Evolutionary conservation across 768 basidiomycete genomes (phyloP), one percentile per base, ranked within the genome.

Genomic region (Suillus subluteus): DNA sequence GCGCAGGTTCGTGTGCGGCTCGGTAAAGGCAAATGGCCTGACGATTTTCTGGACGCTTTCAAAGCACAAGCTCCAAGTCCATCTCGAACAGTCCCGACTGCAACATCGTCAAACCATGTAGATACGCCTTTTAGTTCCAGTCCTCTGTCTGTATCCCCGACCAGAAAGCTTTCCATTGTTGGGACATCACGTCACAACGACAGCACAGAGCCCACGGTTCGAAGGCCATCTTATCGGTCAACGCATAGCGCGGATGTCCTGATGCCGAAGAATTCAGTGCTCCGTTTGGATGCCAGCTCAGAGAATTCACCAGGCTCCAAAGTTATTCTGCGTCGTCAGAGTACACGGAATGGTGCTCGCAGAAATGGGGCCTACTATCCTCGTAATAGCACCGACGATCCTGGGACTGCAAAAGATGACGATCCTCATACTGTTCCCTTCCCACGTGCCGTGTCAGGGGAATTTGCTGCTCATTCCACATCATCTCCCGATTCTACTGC

Each of bases 21-120:
- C 41, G 87, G 88, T 41, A 91, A 92, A 75, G 91, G 90, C 66
- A 92, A 90, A 76, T 93, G 91, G 91, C 91, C 92, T 0, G 91
- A 92, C 76, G 91, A 92, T 75, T 91, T 92, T 74, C 74, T 93
- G 64, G 87, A 87, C 69, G 87, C 81, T 37, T 85, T 91, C 67
- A 81, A 82, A 63, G 59, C 50, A 26, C 68, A 67, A 50, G 69
- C 62, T 64, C 74, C 75, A 76, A 50, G 71, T 62, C 75, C 66
- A 65, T 74, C 74, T 59, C 76, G 77, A 65, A 75, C 79, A 71
- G 65, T 74, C 63, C 69, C 65, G 44, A 59, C 66, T 26, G 65
- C 63, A 62, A 30, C 44, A 21, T 73, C 74, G 67, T 73, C 72
- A 66, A 61, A 43, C 16, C 50, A 63, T 58, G 68, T 67, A 44